Evolutionary conservation across 495 filamentous ascomycete species (phyloP), one percentile per base, ranked within the genome.

Genomic region (Penicillium desertorum): DNA sequence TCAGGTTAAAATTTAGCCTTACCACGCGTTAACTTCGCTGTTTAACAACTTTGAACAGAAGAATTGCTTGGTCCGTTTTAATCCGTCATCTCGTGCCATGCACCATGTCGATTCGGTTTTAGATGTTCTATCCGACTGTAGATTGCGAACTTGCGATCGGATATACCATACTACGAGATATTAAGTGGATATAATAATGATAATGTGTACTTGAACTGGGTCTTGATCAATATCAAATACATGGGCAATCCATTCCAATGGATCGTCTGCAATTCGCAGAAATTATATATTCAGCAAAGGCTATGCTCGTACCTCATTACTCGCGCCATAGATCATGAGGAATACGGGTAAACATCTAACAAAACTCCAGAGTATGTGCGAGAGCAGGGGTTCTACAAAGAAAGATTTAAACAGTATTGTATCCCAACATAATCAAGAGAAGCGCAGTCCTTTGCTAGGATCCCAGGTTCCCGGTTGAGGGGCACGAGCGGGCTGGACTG

Each of bases 371-470:
- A 32, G 22, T 57, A 50, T 57, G 37, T 57, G 45, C 17, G 25
- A 37, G 29, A 6, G 20, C 23, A 5, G 25, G 4, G 0, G 6
- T 29, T 45, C 19, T 45, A 45, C 36, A 48, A 43, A 47, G 22
- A 23, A 23, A 23, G 22, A 4, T 32, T 32, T 14, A 3, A n/a
- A 27, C 45, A 19, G 32, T 34, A 0, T 34, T 43, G 22, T 11
- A 20, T 25, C 14, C 37, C 14, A 14, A n/a, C 5, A 2, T 9
- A 23, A 36, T 55, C 63, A 79, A n/a, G 83, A 83, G 74, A 89
- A 89, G 43, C 83, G 76, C 51, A 88, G 76, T 17, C 85, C 85
- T 43, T 78, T 76, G 48, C 72, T 83, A 4, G 83, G 80, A 70
- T 88, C 85, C 87, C 87, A 90, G 4, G 67, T 66, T 23, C 66